Evolutionary conservation across 352 stramenopile species (phyloP).

Genomic region (Pythium insidiosum): DNA sequence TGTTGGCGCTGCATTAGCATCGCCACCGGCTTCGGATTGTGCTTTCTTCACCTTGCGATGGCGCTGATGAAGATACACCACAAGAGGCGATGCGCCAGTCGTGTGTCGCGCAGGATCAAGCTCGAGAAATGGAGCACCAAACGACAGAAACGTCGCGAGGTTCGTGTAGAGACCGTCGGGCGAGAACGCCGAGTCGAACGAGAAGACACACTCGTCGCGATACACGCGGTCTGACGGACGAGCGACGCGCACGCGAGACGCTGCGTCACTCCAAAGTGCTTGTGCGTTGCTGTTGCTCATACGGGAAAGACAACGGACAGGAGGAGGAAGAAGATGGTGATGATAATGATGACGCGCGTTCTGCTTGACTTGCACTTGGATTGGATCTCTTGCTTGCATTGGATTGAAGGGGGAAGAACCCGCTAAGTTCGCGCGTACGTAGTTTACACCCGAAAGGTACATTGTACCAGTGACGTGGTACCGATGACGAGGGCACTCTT

Average conservation of each 20-base stretch:
- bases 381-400: too few species aligned
- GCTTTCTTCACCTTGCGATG: conserved; percentile 24
- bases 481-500: too few species aligned
- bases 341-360: too few species aligned
- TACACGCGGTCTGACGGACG: conserved; percentile 79
- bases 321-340: too few species aligned
- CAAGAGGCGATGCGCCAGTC: conserved; percentile 13
- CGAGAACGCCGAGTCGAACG: conserved; percentile 89
- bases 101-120: conserved; percentile 41
- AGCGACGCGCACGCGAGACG: conserved; percentile 36
- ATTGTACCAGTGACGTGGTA: too few species aligned
- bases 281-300: too few species aligned
- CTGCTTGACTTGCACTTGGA: too few species aligned
- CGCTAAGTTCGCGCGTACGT: too few species aligned
- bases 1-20: conserved; percentile 31
- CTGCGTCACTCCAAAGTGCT: conserved; percentile 14
- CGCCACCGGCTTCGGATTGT: background rate
- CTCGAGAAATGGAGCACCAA: conserved; percentile 60
- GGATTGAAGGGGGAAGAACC: too few species aligned
- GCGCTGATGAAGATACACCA: conserved; percentile 77
- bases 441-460: too few species aligned
- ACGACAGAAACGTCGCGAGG: conserved; percentile 90
- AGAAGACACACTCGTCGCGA: conserved; percentile 97
- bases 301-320: too few species aligned
- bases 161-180: conserved; percentile 86